Percentiles rank a stretch among this genome's conserved stretches.
These are phyloP conservation scores for Excoecaria agallocha DNA, from an alignment of 345 rosid species.

Conservation along the genomic window DNA sequence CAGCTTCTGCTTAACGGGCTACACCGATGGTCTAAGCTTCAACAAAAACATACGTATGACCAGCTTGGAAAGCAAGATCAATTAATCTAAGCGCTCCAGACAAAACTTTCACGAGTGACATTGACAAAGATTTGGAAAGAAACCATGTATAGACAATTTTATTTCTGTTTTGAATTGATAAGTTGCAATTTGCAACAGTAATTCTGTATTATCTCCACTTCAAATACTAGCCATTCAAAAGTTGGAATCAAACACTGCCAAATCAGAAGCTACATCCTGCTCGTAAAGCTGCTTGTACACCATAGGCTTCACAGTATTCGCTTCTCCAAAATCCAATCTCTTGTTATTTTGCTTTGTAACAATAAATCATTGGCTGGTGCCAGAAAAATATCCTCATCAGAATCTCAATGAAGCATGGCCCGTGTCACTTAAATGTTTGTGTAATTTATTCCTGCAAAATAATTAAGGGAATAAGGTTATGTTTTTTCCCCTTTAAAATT, in stretches of 20 bases:
- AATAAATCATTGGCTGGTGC: background rate
- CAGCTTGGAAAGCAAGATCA: background rate
- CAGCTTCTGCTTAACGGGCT: no score
- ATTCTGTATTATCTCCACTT: background rate
- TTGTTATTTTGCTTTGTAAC: background rate
- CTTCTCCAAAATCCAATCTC: background rate
- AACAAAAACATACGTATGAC: background rate
- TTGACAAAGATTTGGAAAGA: background rate
- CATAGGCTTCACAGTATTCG: background rate
- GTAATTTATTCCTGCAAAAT: conserved; percentile 63
- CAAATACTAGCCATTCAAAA: background rate
- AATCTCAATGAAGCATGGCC: conserved; percentile 69
- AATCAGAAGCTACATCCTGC: background rate
- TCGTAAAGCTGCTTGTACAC: background rate
- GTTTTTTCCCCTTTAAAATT: background rate
- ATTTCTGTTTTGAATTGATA: background rate
- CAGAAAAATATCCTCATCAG: conserved; percentile 27
- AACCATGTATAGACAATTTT: background rate
- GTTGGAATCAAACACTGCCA: background rate
- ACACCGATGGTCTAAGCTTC: no score
- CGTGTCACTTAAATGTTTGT: conserved; percentile 68
- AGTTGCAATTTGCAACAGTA: conserved; percentile 4
- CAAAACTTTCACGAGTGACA: background rate
- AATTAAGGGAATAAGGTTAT: background rate
- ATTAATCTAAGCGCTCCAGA: background rate